phyloP scores from a whole-genome alignment of 2,329 filamentous ascomycete species.

The Cadophora gregata region DNA sequence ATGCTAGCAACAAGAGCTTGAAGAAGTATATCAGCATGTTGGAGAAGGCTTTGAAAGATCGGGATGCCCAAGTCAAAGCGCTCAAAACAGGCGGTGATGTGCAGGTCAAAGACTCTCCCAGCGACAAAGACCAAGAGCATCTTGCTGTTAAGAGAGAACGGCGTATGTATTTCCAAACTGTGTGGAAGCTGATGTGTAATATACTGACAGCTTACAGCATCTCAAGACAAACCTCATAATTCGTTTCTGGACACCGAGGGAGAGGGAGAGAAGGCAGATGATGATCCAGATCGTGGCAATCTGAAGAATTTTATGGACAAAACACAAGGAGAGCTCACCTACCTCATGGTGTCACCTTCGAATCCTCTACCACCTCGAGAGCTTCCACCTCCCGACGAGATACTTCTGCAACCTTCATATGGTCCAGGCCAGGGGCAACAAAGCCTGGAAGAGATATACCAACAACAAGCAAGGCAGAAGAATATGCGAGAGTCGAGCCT shows the following conservation, averaged over 20 bases:
- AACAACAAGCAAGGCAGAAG: slow-evolving; percentile 56
- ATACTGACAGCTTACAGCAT: slow-evolving; percentile 27
- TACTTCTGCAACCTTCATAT: slow-evolving; percentile 58
- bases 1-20: slow-evolving; percentile 85
- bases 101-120: slow-evolving; percentile 49
- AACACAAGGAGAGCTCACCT: slow-evolving; percentile 69
- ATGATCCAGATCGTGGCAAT: slow-evolving; percentile 54
- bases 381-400: slow-evolving; percentile 63
- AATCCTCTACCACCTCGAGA: slow-evolving; percentile 71
- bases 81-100: slow-evolving; percentile 49
- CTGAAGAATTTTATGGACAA: slow-evolving; percentile 68
- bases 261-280: slow-evolving; percentile 46
- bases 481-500: slow-evolving; percentile 60
- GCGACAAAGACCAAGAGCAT: slow-evolving; percentile 57
- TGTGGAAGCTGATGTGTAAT: not conserved
- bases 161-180: slow-evolving; percentile 49
- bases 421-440: slow-evolving; percentile 51
- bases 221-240: slow-evolving; percentile 40
- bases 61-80: slow-evolving; percentile 73
- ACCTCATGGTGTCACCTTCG: slow-evolving; percentile 70
- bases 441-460: slow-evolving; percentile 43
- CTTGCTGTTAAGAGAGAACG: slow-evolving; percentile 61
- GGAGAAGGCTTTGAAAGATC: slow-evolving; percentile 85
- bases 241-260: slow-evolving; percentile 53
- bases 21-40: slow-evolving; percentile 91